Evolutionary conservation across 306 rosid genomes (phyloP), one percentile per base, ranked within the genome.

Genomic region (Cucumis cinereus): DNA sequence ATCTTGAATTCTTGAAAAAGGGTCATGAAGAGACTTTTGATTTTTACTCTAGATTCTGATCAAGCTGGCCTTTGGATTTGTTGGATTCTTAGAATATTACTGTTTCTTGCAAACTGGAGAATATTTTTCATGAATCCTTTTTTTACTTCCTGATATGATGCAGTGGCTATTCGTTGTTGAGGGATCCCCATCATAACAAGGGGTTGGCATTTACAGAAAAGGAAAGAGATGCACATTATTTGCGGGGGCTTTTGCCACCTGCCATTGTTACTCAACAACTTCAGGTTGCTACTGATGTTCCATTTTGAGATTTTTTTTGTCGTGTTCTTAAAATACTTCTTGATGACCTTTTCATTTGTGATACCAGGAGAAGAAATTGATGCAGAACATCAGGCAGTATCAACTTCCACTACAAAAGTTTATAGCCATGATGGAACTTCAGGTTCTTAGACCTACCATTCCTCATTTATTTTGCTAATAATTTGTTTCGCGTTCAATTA

Each of bases 241-340:
- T 92, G 93, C 93, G 99, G 11, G 99, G 99, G 0, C 99, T 94
- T 77, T 77, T 94, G 19, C 99, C 99, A 75, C 99, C 99, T 2
- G 71, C 86, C 11, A 76, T 87, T 74, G 33, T 56, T 68, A 5
- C 88, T 62, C 99, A 94, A 82, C 82, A 85, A 75, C 97, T 90
- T 86, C 98, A 94, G 98, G 98, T 93, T 83, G 70, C 73, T 10
- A 23, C 40, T 55, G 23, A 10, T 63, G 58, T 30, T 3, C 13
- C 57, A 16, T 49, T 38, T 8, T 66, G 73, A 6, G 43, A 5
- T 26, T 68, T 43, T 4, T 69, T 28, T 69, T 69, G n/a, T 40
- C 47, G 10, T 55, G 23, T 38, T 9, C 61, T 59, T 5, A 2
- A 49, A 54, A 4, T 67, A 33, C 24, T 36, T 43, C 2, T 33